Percentiles rank a stretch among this genome's conserved stretches.
Evolutionary conservation across 805 yeast species (phyloP).

Genomic region (Lipomyces yamadae): DNA sequence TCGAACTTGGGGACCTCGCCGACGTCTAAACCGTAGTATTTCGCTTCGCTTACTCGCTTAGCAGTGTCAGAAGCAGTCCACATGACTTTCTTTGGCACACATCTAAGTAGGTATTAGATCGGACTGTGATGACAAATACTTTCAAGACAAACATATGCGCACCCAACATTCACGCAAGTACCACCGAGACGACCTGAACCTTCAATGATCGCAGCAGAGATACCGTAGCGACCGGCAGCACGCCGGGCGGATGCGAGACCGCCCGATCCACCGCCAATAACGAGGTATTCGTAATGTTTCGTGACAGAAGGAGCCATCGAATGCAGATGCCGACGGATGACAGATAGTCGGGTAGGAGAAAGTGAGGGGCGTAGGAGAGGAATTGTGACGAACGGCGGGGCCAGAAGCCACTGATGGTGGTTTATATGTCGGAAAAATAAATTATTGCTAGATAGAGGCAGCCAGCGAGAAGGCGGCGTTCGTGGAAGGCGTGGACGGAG

Average conservation of each 20-base stretch:
- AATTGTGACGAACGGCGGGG: not conserved
- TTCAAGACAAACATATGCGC: not conserved
- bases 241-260: constrained; percentile 99
- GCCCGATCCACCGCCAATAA: constrained; percentile 99
- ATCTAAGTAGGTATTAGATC: constrained; percentile 42
- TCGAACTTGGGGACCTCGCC: constrained; percentile 69
- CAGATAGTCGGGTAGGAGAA: constrained; percentile 8
- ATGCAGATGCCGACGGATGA: not conserved
- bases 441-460: no score
- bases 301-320: constrained; percentile 44
- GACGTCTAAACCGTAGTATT: constrained; percentile 76
- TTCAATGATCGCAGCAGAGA: constrained; percentile 82
- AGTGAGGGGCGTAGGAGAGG: constrained; percentile 11
- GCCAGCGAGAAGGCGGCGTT: no score
- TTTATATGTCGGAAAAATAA: not conserved
- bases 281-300: constrained; percentile 82
- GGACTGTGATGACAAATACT: not conserved
- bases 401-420: not conserved
- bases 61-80: constrained; percentile 97
- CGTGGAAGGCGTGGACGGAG: no score
- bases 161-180: constrained; percentile 96
- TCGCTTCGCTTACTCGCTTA: constrained; percentile 69
- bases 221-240: constrained; percentile 87
- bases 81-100: constrained; percentile 99
- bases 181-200: constrained; percentile 82